These are phyloP conservation scores for Sporobolomyces phaffii DNA, from an alignment of 768 basidiomycete species.

Conservation along the genomic window DNA sequence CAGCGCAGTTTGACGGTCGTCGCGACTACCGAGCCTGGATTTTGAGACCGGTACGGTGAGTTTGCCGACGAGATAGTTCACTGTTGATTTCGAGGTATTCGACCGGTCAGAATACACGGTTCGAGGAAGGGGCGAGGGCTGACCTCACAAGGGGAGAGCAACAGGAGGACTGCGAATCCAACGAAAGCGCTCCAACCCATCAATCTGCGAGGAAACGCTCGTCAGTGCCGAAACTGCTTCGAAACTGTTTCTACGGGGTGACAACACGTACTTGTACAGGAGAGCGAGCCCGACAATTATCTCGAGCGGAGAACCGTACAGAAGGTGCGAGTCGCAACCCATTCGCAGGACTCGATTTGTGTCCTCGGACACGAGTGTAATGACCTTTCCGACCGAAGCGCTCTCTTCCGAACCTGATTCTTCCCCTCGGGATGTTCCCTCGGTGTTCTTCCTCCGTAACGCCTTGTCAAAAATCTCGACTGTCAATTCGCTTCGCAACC, in stretches of 20 bases:
- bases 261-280: constrained; percentile 28
- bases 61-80: constrained; percentile 28
- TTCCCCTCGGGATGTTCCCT: neutral
- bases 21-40: neutral
- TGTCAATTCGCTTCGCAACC: constrained; percentile 31
- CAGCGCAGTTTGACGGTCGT: constrained; percentile 22
- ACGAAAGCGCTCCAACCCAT: constrained; percentile 40
- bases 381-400: constrained; percentile 37
- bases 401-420: constrained; percentile 25
- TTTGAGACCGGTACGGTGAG: neutral
- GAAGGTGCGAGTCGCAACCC: constrained; percentile 34
- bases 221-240: neutral
- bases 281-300: constrained; percentile 20
- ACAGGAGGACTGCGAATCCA: constrained; percentile 25
- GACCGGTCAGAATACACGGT: too few species aligned
- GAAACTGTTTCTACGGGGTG: neutral
- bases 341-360: constrained; percentile 50
- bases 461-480: constrained; percentile 35
- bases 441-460: constrained; percentile 19
- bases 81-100: neutral
- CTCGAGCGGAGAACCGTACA: constrained; percentile 38
- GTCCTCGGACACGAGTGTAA: constrained; percentile 51
- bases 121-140: neutral
- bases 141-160: neutral
- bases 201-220: neutral